Conservation (phyloP, 2,329 filamentous ascomycete species). For the Amphichorda felina region DNA sequence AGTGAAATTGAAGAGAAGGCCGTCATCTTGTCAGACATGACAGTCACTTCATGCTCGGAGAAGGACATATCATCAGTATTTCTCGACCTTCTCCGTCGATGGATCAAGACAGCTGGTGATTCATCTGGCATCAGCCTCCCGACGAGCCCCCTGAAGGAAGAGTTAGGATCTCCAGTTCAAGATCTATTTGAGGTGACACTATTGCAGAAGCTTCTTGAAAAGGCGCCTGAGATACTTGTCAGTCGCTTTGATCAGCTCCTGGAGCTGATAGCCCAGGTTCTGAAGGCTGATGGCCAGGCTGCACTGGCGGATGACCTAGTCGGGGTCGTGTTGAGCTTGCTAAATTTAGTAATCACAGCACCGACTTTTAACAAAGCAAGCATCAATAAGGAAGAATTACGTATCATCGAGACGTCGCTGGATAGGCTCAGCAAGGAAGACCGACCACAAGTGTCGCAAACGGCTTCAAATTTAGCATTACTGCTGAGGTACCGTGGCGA, state of each 20-base stretch:
- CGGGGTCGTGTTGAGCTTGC: constrained; percentile 43
- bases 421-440: constrained; percentile 24
- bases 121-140: constrained; percentile 8
- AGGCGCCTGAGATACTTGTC: constrained; percentile 50
- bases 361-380: constrained; percentile 40
- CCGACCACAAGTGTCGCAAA: constrained; percentile 32
- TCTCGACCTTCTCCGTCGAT: constrained; percentile 43
- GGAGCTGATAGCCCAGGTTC: constrained; percentile 48
- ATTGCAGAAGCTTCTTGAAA: constrained; percentile 53
- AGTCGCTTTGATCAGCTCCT: constrained; percentile 53
- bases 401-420: constrained; percentile 36
- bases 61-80: constrained; percentile 51
- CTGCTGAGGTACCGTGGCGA: constrained; percentile 44
- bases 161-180: constrained; percentile 26
- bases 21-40: constrained; percentile 32
- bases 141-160: constrained; percentile 14
- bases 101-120: constrained; percentile 29
- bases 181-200: constrained; percentile 47
- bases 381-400: constrained; percentile 26
- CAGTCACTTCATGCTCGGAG: constrained; percentile 37
- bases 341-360: constrained; percentile 48
- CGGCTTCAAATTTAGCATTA: constrained; percentile 42
- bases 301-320: constrained; percentile 33
- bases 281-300: constrained; percentile 32
- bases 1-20: constrained; percentile 35